Conservation (phyloP, 148 eudicot species). For the Cornus suecica region DNA sequence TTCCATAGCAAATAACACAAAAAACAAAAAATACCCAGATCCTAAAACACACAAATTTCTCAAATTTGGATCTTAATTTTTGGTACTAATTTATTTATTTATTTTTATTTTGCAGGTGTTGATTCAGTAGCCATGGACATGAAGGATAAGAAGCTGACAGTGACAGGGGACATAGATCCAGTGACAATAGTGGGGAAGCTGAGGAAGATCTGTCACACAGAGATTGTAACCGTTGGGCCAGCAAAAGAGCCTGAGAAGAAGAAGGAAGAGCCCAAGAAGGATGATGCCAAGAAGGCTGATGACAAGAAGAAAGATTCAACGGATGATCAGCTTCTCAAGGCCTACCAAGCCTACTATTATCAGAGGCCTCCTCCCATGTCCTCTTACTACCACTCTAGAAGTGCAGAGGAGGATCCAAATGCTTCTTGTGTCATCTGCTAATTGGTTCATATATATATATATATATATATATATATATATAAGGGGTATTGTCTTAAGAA, state of each 20-base stretch:
- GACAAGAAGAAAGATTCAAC: slow-evolving; percentile 10
- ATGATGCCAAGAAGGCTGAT: slow-evolving; percentile 23
- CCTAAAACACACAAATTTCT: neutral
- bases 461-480: too few relatives aligned
- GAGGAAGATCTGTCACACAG: slow-evolving; percentile 47
- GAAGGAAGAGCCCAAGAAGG: slow-evolving; percentile 38
- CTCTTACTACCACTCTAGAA: slow-evolving; percentile 14
- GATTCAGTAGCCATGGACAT: slow-evolving; percentile 63
- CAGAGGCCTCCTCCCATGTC: slow-evolving; percentile 4
- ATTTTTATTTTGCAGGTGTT: slow-evolving; percentile 46
- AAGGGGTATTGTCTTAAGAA: too few relatives aligned
- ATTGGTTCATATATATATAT: neutral
- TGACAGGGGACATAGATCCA: slow-evolving; percentile 60
- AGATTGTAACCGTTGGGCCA: slow-evolving; percentile 54
- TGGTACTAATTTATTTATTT: too few relatives aligned
- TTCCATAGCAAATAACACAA: neutral
- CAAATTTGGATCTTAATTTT: neutral
- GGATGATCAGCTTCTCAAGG: neutral
- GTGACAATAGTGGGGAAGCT: slow-evolving; percentile 44
- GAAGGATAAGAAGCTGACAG: slow-evolving; percentile 54
- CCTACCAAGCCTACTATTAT: slow-evolving; percentile 12
- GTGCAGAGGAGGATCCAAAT: slow-evolving; percentile 53
- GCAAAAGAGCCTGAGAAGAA: slow-evolving; percentile 57
- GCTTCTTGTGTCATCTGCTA: slow-evolving; percentile 53
- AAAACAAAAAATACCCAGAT: neutral